Conservation (phyloP, 129 eudicot species). For the Pulicaria dysenterica region DNA sequence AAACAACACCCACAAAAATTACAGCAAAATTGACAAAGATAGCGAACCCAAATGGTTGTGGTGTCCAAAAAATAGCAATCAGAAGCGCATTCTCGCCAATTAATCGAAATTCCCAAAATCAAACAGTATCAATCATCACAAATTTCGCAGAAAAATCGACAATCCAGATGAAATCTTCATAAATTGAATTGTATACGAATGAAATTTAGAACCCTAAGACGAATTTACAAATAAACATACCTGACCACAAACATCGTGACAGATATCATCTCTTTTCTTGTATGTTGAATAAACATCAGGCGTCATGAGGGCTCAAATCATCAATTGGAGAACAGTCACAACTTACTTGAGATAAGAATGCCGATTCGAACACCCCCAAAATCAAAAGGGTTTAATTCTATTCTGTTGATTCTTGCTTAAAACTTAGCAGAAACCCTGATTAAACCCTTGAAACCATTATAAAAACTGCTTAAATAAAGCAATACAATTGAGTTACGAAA, state of each 20-base stretch:
- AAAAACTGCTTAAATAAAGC: not conserved
- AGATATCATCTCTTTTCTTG: conserved; percentile 65
- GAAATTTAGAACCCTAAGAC: conserved; percentile 14
- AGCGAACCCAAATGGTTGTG: conserved; percentile 15
- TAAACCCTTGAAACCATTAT: conserved; percentile 9
- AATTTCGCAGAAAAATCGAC: not conserved
- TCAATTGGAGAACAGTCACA: conserved; percentile 7
- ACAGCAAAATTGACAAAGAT: conserved; percentile 10
- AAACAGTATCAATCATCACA: not conserved
- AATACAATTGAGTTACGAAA: conserved; percentile 6
- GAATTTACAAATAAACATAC: conserved; percentile 25
- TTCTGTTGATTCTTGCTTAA: not conserved
- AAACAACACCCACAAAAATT: conserved; percentile 6
- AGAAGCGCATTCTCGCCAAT: conserved; percentile 14
- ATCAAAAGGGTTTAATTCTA: not conserved
- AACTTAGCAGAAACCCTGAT: conserved; percentile 18
- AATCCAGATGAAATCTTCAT: conserved; percentile 1
- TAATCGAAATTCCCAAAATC: conserved; percentile 22
- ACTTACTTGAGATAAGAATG: conserved; percentile 16
- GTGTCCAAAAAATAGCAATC: conserved; percentile 14
- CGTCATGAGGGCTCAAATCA: conserved; percentile 30
- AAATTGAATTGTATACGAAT: not conserved
- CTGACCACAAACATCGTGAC: conserved; percentile 70
- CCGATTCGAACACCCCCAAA: conserved; percentile 11
- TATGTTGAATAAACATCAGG: conserved; percentile 56